Percentiles rank a stretch among this genome's conserved stretches.
phyloP scores from a whole-genome alignment of 192 early-diverging fungal species.

The Coemansia sp. region DNA sequence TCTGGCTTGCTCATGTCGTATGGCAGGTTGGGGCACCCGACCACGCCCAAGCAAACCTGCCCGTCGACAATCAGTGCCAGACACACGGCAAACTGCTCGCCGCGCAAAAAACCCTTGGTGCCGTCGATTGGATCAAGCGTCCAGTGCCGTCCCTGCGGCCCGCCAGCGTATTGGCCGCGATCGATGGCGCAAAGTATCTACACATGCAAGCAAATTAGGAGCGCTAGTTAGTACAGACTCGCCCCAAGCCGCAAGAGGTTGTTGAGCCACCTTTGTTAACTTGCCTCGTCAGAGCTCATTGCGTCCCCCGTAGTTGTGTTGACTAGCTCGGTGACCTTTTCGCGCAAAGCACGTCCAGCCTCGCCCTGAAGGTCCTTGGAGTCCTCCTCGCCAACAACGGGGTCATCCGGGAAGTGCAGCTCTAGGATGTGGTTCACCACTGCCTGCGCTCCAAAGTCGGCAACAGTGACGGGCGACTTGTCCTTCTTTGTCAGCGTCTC shows the following conservation, averaged over 20 bases:
- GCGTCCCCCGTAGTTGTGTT: slow-evolving; percentile 61
- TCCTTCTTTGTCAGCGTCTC: slow-evolving; percentile 91
- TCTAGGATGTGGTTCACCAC: slow-evolving; percentile 82
- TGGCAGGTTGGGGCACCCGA: slow-evolving; percentile 82
- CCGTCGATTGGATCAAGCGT: slow-evolving; percentile 91
- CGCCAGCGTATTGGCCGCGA: slow-evolving; percentile 79
- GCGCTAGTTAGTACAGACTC: not conserved
- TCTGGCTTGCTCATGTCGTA: slow-evolving; percentile 58
- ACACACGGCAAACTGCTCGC: slow-evolving; percentile 97
- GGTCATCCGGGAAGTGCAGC: slow-evolving; percentile 77
- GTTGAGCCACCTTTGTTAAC: not conserved
- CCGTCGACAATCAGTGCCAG: slow-evolving; percentile 89
- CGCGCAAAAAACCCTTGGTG: slow-evolving; percentile 97
- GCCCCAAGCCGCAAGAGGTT: not conserved
- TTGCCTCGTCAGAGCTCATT: slow-evolving; percentile 64
- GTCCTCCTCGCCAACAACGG: slow-evolving; percentile 96
- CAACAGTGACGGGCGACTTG: slow-evolving; percentile 97
- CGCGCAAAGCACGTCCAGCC: slow-evolving; percentile 56
- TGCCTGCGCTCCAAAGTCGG: slow-evolving; percentile 94
- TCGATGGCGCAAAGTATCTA: slow-evolving; percentile 88
- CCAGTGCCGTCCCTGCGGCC: slow-evolving; percentile 73
- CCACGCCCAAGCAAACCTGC: slow-evolving; percentile 81
- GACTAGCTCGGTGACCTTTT: slow-evolving; percentile 78
- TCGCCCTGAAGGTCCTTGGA: slow-evolving; percentile 80
- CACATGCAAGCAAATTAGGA: slow-evolving; percentile 22